Base-by-base conservation (phyloP, 345 rosid genomes). In the Rhodamnia rubescens region DNA sequence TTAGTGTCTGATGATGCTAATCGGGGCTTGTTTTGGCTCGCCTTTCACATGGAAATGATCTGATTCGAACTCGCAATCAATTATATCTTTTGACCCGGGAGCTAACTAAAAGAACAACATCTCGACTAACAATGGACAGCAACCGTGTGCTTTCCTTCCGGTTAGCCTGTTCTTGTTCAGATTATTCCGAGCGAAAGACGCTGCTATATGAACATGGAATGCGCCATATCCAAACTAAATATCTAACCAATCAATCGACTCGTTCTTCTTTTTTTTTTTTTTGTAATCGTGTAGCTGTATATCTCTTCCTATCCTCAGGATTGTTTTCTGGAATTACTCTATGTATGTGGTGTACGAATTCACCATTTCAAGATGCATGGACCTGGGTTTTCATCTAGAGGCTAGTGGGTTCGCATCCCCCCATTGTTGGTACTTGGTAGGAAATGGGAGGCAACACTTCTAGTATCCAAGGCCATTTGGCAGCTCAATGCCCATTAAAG, bases 1-100 rank as follows among this genome's bases (percentile, higher is more conserved):
- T 96, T 82, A 96, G 99, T 55, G 87, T 96, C 86, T 95, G 90
- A 94, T 22, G n/a, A 22, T 9, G 59, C 59, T 10, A 56, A 56
- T 56, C 9, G 59, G 59, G 40, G 13, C 59, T 56, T 5, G 24
- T 15, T 55, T 8, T 55, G 58, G 58, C 26, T 55, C n/a, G 9
- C n/a, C 11, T 8, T 8, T 11, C 58, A 22, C 58, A 55, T 55
- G 58, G 58, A 55, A 54, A 54, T 54, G 57, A 54, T 54, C 57
- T 24, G 10, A 21, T 54, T 54, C 26, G 10, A 7, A 54, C 55
- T 53, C 8, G 2, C 55, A 54, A 20, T 54, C 55, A 53, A 53
- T 16, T 15, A 16, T 18, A 18, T 16, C 2, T 54, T 54, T 54
- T 0, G 10, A 20, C 26, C 22, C 4, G 26, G 24, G 57, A 54